Evolutionary conservation across 1,139 yeast species (phyloP).

Genomic region (Hemisphaericaspora xylanilytica): DNA sequence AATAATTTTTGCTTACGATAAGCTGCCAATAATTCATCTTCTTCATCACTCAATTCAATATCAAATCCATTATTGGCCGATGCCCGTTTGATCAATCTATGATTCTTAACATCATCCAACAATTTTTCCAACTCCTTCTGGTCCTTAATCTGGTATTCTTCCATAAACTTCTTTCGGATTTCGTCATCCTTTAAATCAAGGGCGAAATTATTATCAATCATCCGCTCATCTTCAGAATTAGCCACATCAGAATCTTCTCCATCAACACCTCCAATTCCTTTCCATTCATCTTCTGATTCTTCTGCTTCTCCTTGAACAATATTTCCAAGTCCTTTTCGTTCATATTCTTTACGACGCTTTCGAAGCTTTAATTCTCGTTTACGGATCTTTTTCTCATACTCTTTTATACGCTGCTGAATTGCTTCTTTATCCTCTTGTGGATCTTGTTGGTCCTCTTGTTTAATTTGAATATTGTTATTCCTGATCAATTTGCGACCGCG

Average conservation of each 20-base stretch:
- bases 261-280: constrained; percentile 81
- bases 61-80: constrained; percentile 49
- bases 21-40: constrained; percentile 56
- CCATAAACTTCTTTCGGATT: constrained; percentile 59
- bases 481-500: constrained; percentile 25
- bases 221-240: constrained; percentile 73
- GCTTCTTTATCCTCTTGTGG: constrained; percentile 25
- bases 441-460: constrained; percentile 22
- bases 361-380: constrained; percentile 37
- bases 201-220: constrained; percentile 73
- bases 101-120: constrained; percentile 78
- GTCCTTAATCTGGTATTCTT: constrained; percentile 69
- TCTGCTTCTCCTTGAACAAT: constrained; percentile 84
- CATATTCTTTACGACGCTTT: constrained; percentile 47
- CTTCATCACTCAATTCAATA: constrained; percentile 66
- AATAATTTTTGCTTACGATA: constrained; percentile 52
- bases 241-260: constrained; percentile 67
- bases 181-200: constrained; percentile 60
- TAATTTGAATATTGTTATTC: constrained; percentile 16
- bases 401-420: constrained; percentile 29
- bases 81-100: constrained; percentile 68
- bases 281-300: constrained; percentile 97
- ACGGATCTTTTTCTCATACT: constrained; percentile 40
- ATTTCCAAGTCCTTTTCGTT: constrained; percentile 48
- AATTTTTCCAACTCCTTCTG: constrained; percentile 69